A percentile compares a stretch with the other conserved stretches of the same genome.
phyloP scores from a whole-genome alignment of 176 grass and related monocot genomes.

The barley (Hordeum vulgare) region MorexV3_pseudomolecules_assembly NC_058521.1:98312104-98312603 shows the following conservation, averaged over 20 bases:
- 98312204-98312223: neutral
- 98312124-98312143: slow-evolving; percentile 28
- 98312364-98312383: no score
- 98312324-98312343: neutral
- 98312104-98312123: slow-evolving; percentile 40
- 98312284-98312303: neutral
- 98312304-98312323: neutral
- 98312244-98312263: neutral
- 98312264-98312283: neutral
- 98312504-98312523: neutral
- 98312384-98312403: neutral
- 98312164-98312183: slow-evolving; percentile 24
- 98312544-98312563: neutral
- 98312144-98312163: slow-evolving; percentile 23
- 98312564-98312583: neutral
- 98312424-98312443: neutral
- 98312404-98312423: neutral
- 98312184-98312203: neutral
- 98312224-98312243: neutral
- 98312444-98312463: no score
- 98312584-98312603: neutral
- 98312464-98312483: neutral
- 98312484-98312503: neutral
- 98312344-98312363: no score
- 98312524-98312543: neutral